Percentiles rank a stretch among this genome's conserved stretches.
phyloP scores from a whole-genome alignment of 192 early-diverging fungal species.

The Coemansia sp. region DNA sequence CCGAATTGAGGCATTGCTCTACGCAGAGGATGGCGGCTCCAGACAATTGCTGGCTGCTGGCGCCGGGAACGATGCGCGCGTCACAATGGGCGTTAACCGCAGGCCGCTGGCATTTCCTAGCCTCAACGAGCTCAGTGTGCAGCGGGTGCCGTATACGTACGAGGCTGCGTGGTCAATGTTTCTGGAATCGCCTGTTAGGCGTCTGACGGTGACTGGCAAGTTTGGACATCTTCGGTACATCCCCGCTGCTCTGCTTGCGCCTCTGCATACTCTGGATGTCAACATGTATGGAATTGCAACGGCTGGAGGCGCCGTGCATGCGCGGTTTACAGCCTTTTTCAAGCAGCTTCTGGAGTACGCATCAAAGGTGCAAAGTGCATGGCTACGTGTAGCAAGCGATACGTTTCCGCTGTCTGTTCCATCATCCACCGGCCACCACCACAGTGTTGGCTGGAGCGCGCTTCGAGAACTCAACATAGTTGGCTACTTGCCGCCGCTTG shows the following conservation, averaged over 20 bases:
- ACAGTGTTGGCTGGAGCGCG: slow-evolving; percentile 14
- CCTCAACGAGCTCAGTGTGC: slow-evolving; percentile 14
- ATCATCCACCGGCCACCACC: neutral
- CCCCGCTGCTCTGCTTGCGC: slow-evolving; percentile 9
- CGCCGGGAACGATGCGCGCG: slow-evolving; percentile 7
- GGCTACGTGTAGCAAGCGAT: slow-evolving; percentile 28
- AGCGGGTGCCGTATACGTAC: slow-evolving; percentile 37
- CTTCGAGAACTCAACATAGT: slow-evolving; percentile 30
- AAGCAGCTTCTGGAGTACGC: slow-evolving; percentile 16
- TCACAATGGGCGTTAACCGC: slow-evolving; percentile 35
- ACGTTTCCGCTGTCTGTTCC: slow-evolving; percentile 38
- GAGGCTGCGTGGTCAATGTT: slow-evolving; percentile 43
- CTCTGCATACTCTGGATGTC: slow-evolving; percentile 20
- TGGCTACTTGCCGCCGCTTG: slow-evolving; percentile 27
- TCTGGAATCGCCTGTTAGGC: slow-evolving; percentile 23
- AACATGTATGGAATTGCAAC: slow-evolving; percentile 18
- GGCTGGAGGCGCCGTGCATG: slow-evolving; percentile 1
- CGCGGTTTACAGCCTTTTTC: slow-evolving; percentile 21
- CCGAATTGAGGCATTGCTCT: slow-evolving; percentile 17
- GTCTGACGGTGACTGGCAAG: slow-evolving; percentile 28
- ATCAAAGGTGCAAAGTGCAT: slow-evolving; percentile 20
- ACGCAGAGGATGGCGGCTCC: neutral
- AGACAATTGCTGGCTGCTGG: neutral
- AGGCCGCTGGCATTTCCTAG: slow-evolving; percentile 17
- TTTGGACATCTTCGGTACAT: slow-evolving; percentile 36